A percentile compares a stretch with the other conserved stretches of the same genome.
phyloP scores from a whole-genome alignment of 495 filamentous ascomycete species.

The Penicillium nucicola region DNA sequence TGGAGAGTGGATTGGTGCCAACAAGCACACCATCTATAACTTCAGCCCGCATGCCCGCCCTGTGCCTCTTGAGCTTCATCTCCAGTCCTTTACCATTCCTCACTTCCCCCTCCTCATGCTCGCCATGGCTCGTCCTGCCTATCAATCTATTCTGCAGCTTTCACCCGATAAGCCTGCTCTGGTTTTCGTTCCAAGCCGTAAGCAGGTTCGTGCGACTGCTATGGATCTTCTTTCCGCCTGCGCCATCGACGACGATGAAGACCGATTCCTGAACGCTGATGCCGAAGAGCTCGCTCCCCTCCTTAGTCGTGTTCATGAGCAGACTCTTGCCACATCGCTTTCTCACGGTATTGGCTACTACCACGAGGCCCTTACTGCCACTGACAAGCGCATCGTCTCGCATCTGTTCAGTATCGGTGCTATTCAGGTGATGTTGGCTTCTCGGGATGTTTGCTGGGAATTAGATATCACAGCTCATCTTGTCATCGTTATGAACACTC shows the following conservation, averaged over 20 bases:
- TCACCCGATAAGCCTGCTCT: constrained; percentile 86
- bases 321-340: constrained; percentile 83
- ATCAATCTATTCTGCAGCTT: constrained; percentile 77
- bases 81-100: constrained; percentile 93
- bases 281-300: constrained; percentile 77
- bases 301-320: constrained; percentile 77
- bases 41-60: constrained; percentile 91
- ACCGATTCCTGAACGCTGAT: constrained; percentile 83
- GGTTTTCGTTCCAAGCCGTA: constrained; percentile 87
- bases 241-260: constrained; percentile 85
- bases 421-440: constrained; percentile 90
- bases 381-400: constrained; percentile 89
- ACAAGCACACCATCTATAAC: constrained; percentile 96
- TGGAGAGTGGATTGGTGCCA: constrained; percentile 98
- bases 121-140: constrained; percentile 93
- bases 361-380: constrained; percentile 84
- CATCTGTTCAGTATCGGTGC: constrained; percentile 89
- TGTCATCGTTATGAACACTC: constrained; percentile 97
- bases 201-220: constrained; percentile 87
- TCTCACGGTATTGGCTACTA: constrained; percentile 96
- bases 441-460: constrained; percentile 96
- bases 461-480: constrained; percentile 82
- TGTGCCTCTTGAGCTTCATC: constrained; percentile 86
- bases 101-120: constrained; percentile 98
- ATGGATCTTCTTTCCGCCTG: constrained; percentile 82